Evolutionary conservation across 2,329 filamentous ascomycete species (phyloP).

Genomic region (Emmonsiellopsis sp.): DNA sequence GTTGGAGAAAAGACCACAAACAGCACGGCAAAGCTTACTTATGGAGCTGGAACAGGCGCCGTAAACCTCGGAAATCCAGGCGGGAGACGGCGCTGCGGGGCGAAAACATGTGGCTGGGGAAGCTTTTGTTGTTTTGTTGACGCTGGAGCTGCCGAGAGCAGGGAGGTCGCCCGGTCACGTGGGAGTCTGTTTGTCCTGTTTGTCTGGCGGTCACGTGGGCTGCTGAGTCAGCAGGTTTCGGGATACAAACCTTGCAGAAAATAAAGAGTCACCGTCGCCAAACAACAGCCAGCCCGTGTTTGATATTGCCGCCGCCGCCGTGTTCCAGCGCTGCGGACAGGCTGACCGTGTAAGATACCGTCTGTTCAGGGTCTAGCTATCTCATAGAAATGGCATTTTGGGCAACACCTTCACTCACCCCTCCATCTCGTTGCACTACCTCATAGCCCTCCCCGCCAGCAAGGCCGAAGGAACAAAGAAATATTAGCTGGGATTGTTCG

Average conservation of each 20-base stretch:
- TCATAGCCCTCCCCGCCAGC: background rate
- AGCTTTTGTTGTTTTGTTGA: constrained; percentile 15
- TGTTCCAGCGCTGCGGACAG: background rate
- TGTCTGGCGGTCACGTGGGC: constrained; percentile 10
- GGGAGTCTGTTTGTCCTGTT: constrained; percentile 20
- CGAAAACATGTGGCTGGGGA: constrained; percentile 34
- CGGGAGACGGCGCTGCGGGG: background rate
- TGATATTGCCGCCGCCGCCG: background rate
- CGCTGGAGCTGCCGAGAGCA: constrained; percentile 12
- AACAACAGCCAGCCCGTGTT: background rate
- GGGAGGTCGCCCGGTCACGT: background rate
- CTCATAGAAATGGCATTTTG: background rate
- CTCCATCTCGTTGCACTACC: background rate
- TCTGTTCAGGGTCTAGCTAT: background rate
- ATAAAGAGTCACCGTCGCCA: background rate
- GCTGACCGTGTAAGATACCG: background rate
- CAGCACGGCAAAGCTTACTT: background rate
- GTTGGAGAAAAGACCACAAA: background rate
- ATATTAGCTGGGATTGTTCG: background rate
- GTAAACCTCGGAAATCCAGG: constrained; percentile 24
- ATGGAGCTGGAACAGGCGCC: background rate
- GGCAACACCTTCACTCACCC: background rate
- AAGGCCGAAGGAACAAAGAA: background rate
- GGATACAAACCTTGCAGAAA: background rate
- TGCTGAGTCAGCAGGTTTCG: background rate